These are phyloP conservation scores for Acanthamoeba quina DNA, from an alignment of 208 protist species.

Conservation along the genomic window DNA sequence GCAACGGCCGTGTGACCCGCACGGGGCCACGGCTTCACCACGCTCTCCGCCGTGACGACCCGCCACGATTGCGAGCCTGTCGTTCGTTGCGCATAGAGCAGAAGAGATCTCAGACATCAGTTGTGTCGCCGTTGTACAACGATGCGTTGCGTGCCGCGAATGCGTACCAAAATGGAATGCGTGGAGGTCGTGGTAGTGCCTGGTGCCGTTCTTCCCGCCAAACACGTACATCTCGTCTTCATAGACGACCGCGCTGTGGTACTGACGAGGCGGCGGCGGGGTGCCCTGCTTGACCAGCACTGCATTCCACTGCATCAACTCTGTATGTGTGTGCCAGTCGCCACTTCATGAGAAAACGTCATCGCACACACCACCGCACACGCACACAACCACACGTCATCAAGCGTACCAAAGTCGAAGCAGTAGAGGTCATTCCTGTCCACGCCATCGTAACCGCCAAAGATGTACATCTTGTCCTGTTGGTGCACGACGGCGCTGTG, in stretches of 20 bases:
- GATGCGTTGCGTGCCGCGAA: background rate
- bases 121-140: too few relatives aligned
- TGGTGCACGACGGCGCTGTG: slow-evolving; percentile 13
- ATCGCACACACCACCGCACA: too few relatives aligned
- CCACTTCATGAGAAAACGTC: background rate
- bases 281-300: background rate
- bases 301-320: slow-evolving; percentile 26
- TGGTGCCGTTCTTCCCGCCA: slow-evolving; percentile 64
- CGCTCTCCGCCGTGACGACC: background rate
- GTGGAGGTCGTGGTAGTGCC: slow-evolving; percentile 40
- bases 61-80: slow-evolving; percentile 55
- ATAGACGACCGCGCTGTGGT: slow-evolving; percentile 69
- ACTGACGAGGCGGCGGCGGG: slow-evolving; percentile 47
- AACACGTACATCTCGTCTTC: slow-evolving; percentile 75
- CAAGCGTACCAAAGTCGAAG: slow-evolving; percentile 28
- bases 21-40: background rate
- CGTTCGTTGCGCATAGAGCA: background rate
- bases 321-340: background rate
- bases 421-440: slow-evolving; percentile 18
- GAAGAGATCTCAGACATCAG: background rate
- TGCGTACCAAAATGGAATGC: slow-evolving; percentile 32
- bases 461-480: slow-evolving; percentile 24
- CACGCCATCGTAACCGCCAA: slow-evolving; percentile 50
- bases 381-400: too few relatives aligned
- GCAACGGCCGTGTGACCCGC: background rate